These are phyloP conservation scores for Brassica hybrid DNA, from an alignment of 441 rosid genomes.

Conservation along the genomic window DNA sequence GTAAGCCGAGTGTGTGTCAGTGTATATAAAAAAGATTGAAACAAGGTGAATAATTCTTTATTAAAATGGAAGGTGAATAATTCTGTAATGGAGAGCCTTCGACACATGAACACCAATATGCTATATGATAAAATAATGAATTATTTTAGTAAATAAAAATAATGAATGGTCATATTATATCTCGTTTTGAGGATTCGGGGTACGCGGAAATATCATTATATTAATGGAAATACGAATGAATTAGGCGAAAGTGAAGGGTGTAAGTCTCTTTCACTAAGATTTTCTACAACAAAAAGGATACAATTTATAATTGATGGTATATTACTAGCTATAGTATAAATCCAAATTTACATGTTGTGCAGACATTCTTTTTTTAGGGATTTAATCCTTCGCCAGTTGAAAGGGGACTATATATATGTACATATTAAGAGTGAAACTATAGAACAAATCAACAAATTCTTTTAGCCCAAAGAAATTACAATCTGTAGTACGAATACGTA, in stretches of 20 bases:
- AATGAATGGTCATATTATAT: neutral
- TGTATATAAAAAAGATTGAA: constrained; percentile 13
- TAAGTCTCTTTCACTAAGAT: constrained; percentile 35
- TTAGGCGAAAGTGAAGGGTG: constrained; percentile 28
- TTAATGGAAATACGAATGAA: constrained; percentile 19
- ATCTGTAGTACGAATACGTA: too few species aligned
- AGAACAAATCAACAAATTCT: too few species aligned
- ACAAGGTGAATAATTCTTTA: constrained; percentile 8
- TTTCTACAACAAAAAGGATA: constrained; percentile 24
- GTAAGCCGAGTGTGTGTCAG: constrained; percentile 23
- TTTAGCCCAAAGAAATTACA: too few species aligned
- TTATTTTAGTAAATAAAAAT: constrained; percentile 1
- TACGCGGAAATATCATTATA: constrained; percentile 13
- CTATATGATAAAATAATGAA: constrained; percentile 14
- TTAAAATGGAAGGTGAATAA: neutral
- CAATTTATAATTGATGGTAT: neutral
- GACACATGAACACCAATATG: constrained; percentile 14
- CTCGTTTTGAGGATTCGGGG: constrained; percentile 36
- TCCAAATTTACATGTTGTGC: constrained; percentile 18
- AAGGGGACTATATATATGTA: neutral
- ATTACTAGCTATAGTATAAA: constrained; percentile 1
- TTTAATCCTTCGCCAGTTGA: constrained; percentile 18
- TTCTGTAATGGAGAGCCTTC: constrained; percentile 17
- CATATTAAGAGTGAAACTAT: constrained; percentile 1
- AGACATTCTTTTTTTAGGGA: neutral